phyloP scores from a whole-genome alignment of 2,329 filamentous ascomycete species.

The Hymenoscyphus linearis region DNA sequence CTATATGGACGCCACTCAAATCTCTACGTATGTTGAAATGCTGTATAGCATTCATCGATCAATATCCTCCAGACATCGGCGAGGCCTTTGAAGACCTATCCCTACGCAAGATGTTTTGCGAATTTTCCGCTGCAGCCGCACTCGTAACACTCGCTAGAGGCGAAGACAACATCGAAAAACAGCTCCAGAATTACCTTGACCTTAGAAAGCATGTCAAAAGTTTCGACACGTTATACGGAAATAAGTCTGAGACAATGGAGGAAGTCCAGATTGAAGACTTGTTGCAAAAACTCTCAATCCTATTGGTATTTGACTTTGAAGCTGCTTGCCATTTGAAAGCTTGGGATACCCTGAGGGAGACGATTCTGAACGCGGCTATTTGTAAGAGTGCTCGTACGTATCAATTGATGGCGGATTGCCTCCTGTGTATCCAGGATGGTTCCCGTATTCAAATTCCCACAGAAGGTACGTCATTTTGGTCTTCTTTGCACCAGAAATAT shows the following conservation, averaged over 20 bases:
- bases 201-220: constrained; percentile 54
- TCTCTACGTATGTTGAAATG: constrained; percentile 52
- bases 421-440: constrained; percentile 45
- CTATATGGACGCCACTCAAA: constrained; percentile 47
- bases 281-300: constrained; percentile 54
- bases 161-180: constrained; percentile 43
- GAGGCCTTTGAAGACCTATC: constrained; percentile 43
- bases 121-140: constrained; percentile 58
- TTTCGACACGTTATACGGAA: constrained; percentile 48
- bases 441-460: constrained; percentile 35
- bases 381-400: constrained; percentile 45
- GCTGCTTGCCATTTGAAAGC: constrained; percentile 59
- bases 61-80: constrained; percentile 45
- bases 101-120: constrained; percentile 61
- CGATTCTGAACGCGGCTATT: constrained; percentile 48
- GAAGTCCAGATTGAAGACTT: constrained; percentile 47
- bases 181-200: constrained; percentile 57
- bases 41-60: constrained; percentile 47
- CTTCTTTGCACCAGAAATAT: background rate
- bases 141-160: constrained; percentile 47
- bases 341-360: constrained; percentile 59
- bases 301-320: constrained; percentile 77
- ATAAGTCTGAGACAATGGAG: constrained; percentile 36
- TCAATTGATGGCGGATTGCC: constrained; percentile 61
- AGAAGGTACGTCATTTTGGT: constrained; percentile 47